These are phyloP conservation scores for Zygotorulaspora chibaensis DNA, from an alignment of 805 yeast genomes.

Conservation along the genomic window DNA sequence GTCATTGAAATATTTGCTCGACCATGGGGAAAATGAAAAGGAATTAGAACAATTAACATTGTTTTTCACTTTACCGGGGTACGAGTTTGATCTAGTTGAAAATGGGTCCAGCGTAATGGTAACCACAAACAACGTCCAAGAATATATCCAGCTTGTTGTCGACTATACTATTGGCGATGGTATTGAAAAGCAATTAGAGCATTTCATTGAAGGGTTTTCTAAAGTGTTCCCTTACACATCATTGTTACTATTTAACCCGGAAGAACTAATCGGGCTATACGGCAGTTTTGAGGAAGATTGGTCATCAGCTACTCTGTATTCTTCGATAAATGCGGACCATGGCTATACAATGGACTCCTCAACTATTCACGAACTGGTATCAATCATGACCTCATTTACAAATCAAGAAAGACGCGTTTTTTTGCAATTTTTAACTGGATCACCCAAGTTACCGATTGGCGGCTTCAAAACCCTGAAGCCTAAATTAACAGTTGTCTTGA, in stretches of 20 bases:
- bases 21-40: conserved; percentile 37
- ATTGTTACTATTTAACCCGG: conserved; percentile 63
- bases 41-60: conserved; percentile 48
- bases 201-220: conserved; percentile 78
- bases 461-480: conserved; percentile 85
- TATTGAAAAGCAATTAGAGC: conserved; percentile 54
- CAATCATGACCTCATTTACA: conserved; percentile 53
- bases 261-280: conserved; percentile 65
- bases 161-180: conserved; percentile 63
- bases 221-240: conserved; percentile 76
- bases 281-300: conserved; percentile 88
- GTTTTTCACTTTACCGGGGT: conserved; percentile 74
- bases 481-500: conserved; percentile 79
- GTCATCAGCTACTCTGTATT: conserved; percentile 57
- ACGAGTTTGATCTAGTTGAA: conserved; percentile 50
- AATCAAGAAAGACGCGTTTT: conserved; percentile 61
- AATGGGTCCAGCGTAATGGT: conserved; percentile 53
- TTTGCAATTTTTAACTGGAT: conserved; percentile 84
- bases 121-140: conserved; percentile 48
- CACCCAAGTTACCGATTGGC: conserved; percentile 90
- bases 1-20: conserved; percentile 50
- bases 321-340: conserved; percentile 77
- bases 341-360: conserved; percentile 74
- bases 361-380: conserved; percentile 57
- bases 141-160: conserved; percentile 53